Evolutionary conservation across 2,329 filamentous ascomycete genomes (phyloP).

Genomic region (Blumeriella jaapii): DNA sequence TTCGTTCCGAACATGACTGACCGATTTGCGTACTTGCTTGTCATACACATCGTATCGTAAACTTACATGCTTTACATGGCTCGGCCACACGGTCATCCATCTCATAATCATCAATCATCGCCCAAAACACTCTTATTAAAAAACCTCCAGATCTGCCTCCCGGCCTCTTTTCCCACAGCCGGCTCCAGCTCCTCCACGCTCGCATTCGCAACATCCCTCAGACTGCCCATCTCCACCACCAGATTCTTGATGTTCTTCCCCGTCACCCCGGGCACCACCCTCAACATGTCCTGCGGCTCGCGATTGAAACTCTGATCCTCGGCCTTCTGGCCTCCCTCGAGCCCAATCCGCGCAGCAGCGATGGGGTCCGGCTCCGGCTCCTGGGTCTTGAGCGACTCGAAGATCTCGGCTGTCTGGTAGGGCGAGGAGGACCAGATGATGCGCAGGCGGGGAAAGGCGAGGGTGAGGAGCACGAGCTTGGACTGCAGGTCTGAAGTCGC

Average conservation of each 20-base stretch:
- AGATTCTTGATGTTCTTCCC: constrained; percentile 66
- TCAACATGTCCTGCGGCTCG: constrained; percentile 83
- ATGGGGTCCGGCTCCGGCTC: constrained; percentile 85
- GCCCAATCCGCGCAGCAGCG: constrained; percentile 69
- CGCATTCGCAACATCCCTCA: constrained; percentile 81
- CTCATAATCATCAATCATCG: constrained; percentile 13
- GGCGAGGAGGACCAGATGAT: constrained; percentile 92
- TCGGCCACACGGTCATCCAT: too few species aligned
- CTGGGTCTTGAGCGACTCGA: constrained; percentile 82
- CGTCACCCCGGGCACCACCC: constrained; percentile 72
- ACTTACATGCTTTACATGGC: too few species aligned
- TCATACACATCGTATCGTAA: too few species aligned
- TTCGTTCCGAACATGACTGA: too few species aligned
- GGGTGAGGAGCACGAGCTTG: constrained; percentile 81
- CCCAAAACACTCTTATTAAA: constrained; percentile 44
- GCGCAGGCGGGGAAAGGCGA: constrained; percentile 80
- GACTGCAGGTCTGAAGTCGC: constrained; percentile 71
- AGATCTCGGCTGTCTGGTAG: constrained; percentile 95
- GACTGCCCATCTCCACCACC: constrained; percentile 60
- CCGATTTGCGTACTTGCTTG: too few species aligned
- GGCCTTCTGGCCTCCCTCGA: constrained; percentile 51
- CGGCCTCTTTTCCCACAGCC: constrained; percentile 67
- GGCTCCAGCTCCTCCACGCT: constrained; percentile 57
- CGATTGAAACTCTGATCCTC: constrained; percentile 68
- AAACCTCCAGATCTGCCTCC: constrained; percentile 65